A percentile compares a stretch with the other conserved stretches of the same genome.
Conservation (phyloP, 306 rosid genomes). For the Casuarina cunninghamiana region DNA sequence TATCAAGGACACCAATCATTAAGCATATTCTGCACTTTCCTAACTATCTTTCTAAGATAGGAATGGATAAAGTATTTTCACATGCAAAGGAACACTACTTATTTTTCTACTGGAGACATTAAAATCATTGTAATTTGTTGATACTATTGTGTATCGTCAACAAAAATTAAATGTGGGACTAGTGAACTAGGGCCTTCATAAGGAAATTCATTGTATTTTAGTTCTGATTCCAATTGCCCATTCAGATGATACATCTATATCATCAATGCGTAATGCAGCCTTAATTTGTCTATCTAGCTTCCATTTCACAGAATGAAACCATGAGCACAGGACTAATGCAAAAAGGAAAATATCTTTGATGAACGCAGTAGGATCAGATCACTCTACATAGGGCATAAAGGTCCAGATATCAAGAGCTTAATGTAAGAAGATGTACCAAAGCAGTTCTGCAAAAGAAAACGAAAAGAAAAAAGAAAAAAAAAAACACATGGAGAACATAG, state of each 20-base stretch:
- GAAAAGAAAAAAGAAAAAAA: too few species aligned
- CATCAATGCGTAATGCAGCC: neutral
- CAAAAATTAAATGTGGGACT: neutral
- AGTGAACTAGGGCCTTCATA: neutral
- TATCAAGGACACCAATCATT: neutral
- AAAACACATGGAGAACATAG: neutral
- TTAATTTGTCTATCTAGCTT: neutral
- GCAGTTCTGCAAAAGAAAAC: neutral
- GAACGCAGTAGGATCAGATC: neutral
- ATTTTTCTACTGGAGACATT: neutral
- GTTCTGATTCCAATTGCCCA: neutral
- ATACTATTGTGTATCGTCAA: neutral
- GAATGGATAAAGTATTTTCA: neutral
- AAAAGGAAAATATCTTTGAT: neutral
- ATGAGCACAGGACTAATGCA: neutral
- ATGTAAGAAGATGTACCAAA: neutral
- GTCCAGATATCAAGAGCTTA: neutral
- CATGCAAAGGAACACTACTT: neutral
- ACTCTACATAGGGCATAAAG: neutral
- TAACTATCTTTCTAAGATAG: neutral
- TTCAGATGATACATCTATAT: neutral
- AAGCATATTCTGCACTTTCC: neutral
- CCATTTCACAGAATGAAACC: neutral
- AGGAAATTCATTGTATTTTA: neutral
- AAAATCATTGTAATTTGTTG: neutral